Conservation (phyloP, 192 early-diverging fungal species). For the Podila epicladia region DNA sequence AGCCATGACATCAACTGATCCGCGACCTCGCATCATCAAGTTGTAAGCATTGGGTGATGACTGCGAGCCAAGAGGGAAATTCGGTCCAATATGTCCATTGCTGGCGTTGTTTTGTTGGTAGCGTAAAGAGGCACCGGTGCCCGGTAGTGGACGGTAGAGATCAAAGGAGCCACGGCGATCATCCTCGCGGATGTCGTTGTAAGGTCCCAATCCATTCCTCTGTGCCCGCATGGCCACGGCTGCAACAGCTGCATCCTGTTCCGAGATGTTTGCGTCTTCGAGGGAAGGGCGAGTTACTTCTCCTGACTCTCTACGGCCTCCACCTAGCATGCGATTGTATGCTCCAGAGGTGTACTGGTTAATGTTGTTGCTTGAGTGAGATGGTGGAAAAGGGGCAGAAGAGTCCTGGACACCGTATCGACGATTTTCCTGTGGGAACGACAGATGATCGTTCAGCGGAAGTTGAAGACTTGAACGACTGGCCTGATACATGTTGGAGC, state of each 20-base stretch:
- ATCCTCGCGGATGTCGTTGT: slow-evolving; percentile 24
- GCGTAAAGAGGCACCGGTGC: neutral
- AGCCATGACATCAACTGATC: slow-evolving; percentile 25
- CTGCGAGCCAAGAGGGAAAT: neutral
- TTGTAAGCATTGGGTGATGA: slow-evolving; percentile 34
- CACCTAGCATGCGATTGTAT: slow-evolving; percentile 22
- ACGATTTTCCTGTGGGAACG: slow-evolving; percentile 35
- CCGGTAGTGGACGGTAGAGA: slow-evolving; percentile 11
- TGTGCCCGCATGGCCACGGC: slow-evolving; percentile 40
- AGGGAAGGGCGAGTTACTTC: slow-evolving; percentile 24
- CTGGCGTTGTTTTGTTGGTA: slow-evolving; percentile 18
- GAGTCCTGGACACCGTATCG: slow-evolving; percentile 42
- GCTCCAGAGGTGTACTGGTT: neutral
- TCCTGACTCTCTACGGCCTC: slow-evolving; percentile 4
- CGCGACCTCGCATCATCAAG: slow-evolving; percentile 39
- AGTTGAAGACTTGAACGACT: slow-evolving; percentile 41
- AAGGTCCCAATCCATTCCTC: slow-evolving; percentile 10
- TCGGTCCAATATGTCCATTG: neutral
- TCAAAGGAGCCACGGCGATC: slow-evolving; percentile 30
- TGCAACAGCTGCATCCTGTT: slow-evolving; percentile 44
- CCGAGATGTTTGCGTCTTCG: slow-evolving; percentile 37
- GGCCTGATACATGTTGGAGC: slow-evolving; percentile 19
- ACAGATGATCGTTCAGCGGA: slow-evolving; percentile 41
- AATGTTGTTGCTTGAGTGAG: neutral
- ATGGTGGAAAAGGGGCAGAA: slow-evolving; percentile 6